Percentiles rank a stretch among this genome's conserved stretches.
phyloP scores from a whole-genome alignment of 257 asterid genomes.

The Nemophila menziesii region DNA sequence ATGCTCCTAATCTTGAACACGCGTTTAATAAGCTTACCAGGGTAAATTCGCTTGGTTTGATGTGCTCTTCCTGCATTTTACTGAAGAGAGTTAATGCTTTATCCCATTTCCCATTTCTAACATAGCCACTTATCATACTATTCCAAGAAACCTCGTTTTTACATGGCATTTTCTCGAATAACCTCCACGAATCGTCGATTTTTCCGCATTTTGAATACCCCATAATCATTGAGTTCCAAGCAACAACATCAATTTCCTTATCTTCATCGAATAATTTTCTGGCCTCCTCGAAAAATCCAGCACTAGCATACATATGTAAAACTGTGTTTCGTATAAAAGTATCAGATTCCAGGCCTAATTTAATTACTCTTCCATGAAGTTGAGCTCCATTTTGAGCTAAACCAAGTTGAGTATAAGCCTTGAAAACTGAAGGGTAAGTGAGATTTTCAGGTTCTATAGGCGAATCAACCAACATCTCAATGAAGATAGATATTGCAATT shows the following conservation, averaged over 20 bases:
- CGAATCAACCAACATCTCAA: slow-evolving; percentile 40
- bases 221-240: slow-evolving; percentile 68
- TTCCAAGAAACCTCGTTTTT: slow-evolving; percentile 65
- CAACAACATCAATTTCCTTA: slow-evolving; percentile 32
- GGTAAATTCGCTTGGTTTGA: slow-evolving; percentile 40
- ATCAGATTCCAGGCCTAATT: slow-evolving; percentile 44
- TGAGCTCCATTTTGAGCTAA: slow-evolving; percentile 48
- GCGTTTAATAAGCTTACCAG: slow-evolving; percentile 60
- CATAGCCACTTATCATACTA: slow-evolving; percentile 56
- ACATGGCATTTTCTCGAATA: slow-evolving; percentile 33
- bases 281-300: slow-evolving; percentile 42
- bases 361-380: slow-evolving; percentile 57
- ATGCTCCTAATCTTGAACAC: slow-evolving; percentile 48
- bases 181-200: slow-evolving; percentile 42
- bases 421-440: slow-evolving; percentile 66
- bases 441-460: slow-evolving; percentile 28
- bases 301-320: slow-evolving; percentile 52
- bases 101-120: slow-evolving; percentile 50
- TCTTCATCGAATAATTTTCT: slow-evolving; percentile 42
- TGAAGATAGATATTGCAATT: slow-evolving; percentile 34
- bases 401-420: slow-evolving; percentile 55
- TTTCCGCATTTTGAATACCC: slow-evolving; percentile 55
- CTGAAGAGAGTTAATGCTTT: slow-evolving; percentile 45
- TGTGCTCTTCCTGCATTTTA: slow-evolving; percentile 29
- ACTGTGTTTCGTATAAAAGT: slow-evolving; percentile 43